Evolutionary conservation across 2,329 filamentous ascomycete species (phyloP).

Genomic region (Aureobasidium sp.): DNA sequence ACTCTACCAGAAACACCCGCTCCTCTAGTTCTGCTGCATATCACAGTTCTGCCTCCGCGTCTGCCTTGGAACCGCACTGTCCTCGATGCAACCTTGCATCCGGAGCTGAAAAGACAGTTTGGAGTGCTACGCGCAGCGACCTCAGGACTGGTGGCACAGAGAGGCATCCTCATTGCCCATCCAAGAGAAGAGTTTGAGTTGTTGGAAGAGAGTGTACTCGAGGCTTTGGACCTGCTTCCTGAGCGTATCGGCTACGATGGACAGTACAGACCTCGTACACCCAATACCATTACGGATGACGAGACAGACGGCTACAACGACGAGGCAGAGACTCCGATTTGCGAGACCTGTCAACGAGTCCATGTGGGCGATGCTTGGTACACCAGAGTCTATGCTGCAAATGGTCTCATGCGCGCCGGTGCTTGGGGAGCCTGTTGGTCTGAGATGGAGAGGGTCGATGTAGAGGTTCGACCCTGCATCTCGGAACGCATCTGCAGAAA

Average conservation of each 20-base stretch:
- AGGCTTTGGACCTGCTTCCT: conserved; percentile 60
- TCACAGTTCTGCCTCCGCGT: conserved; percentile 63
- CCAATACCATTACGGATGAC: conserved; percentile 5
- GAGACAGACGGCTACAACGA: conserved; percentile 17
- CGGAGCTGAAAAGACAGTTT: conserved; percentile 46
- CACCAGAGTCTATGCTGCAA: conserved; percentile 87
- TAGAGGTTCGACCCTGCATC: conserved; percentile 74
- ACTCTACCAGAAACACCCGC: background rate
- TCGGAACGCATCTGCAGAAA: conserved; percentile 50
- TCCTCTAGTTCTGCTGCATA: conserved; percentile 69
- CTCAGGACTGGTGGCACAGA: conserved; percentile 63
- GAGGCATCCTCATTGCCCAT: conserved; percentile 67
- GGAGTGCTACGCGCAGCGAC: conserved; percentile 58
- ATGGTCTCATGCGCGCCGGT: conserved; percentile 83
- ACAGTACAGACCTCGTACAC: conserved; percentile 1
- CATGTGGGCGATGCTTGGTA: conserved; percentile 42
- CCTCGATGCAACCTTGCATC: conserved; percentile 42
- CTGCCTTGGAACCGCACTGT: conserved; percentile 51
- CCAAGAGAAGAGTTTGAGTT: conserved; percentile 73
- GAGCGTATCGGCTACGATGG: conserved; percentile 2
- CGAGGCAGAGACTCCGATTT: conserved; percentile 22
- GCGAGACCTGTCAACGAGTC: conserved; percentile 38
- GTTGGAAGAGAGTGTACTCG: conserved; percentile 67
- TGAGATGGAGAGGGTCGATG: conserved; percentile 98
- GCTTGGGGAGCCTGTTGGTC: conserved; percentile 93